These are phyloP conservation scores for Phytophthora multivora DNA, from an alignment of 352 stramenopile species.

Conservation along the genomic window DNA sequence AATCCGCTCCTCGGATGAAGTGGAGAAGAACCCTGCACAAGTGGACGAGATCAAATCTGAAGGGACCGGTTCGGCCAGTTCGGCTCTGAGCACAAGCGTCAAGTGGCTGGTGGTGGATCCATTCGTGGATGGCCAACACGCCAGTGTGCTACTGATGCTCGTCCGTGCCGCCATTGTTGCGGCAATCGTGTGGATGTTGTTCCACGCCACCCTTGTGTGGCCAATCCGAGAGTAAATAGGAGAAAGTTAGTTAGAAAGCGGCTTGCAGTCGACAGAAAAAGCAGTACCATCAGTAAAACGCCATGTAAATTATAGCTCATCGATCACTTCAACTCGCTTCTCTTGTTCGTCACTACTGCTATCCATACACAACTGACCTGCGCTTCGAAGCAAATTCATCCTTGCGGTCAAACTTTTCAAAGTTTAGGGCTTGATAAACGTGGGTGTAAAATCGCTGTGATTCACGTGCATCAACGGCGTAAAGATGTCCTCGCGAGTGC, in stretches of 20 bases:
- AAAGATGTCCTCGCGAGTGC: conserved; percentile 72
- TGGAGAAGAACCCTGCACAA: conserved; percentile 14
- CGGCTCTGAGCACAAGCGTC: conserved; percentile 13
- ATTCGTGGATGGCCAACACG: conserved; percentile 29
- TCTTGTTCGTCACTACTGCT: neutral
- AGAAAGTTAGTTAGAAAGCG: conserved; percentile 28
- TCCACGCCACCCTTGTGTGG: conserved; percentile 30
- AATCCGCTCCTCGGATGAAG: conserved; percentile 29
- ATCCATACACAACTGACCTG: no score
- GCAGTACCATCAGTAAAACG: conserved; percentile 31
- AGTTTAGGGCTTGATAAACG: conserved; percentile 19
- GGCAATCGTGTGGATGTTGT: conserved; percentile 44
- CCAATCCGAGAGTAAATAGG: conserved; percentile 26
- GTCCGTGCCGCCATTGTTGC: conserved; percentile 40
- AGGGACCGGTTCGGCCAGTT: neutral
- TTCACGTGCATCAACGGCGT: conserved; percentile 72
- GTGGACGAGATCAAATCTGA: conserved; percentile 16
- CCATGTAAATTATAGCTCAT: conserved; percentile 43
- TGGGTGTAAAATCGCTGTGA: conserved; percentile 58
- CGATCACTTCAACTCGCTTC: neutral
- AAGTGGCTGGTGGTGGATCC: conserved; percentile 42
- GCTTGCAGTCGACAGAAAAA: conserved; percentile 22
- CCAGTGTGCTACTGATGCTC: conserved; percentile 44
- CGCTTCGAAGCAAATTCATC: no score
- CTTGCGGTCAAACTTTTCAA: no score